Conservation (phyloP, 345 rosid species). For the Angophora floribunda region DNA sequence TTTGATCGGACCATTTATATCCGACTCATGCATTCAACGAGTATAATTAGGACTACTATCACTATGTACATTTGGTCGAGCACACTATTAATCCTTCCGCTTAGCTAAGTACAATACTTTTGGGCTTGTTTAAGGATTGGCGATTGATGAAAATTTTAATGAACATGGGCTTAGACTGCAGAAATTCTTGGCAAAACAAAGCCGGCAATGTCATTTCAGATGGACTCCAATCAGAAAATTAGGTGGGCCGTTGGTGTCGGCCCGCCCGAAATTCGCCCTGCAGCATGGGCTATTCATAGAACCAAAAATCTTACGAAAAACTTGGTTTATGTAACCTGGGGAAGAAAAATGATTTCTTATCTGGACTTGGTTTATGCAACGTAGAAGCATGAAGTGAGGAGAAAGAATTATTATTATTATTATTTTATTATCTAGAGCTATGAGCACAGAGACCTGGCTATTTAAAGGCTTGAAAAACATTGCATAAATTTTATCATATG, state of each 20-base stretch:
- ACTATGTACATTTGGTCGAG: neutral
- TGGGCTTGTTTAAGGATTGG: neutral
- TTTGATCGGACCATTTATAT: no score
- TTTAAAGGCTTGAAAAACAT: neutral
- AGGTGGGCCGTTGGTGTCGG: neutral
- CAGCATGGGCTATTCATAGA: neutral
- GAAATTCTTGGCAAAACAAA: neutral
- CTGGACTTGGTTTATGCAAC: neutral
- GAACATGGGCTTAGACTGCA: neutral
- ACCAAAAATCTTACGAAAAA: neutral
- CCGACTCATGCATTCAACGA: no score
- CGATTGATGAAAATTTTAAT: neutral
- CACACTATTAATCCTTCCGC: neutral
- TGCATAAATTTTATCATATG: accelerated
- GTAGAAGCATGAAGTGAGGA: neutral
- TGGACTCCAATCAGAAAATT: neutral
- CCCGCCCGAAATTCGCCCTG: neutral
- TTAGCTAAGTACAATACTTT: neutral
- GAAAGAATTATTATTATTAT: neutral
- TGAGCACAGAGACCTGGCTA: neutral
- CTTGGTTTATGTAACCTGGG: neutral
- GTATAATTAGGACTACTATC: neutral
- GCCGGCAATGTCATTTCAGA: neutral
- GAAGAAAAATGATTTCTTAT: neutral
- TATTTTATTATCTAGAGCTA: neutral